A percentile compares a stretch with the other conserved stretches of the same genome.
These are phyloP conservation scores for Physcomitrellopsis africana DNA, from an alignment of 225 moss, liverwort and hornwort species.

Conservation along the genomic window DNA sequence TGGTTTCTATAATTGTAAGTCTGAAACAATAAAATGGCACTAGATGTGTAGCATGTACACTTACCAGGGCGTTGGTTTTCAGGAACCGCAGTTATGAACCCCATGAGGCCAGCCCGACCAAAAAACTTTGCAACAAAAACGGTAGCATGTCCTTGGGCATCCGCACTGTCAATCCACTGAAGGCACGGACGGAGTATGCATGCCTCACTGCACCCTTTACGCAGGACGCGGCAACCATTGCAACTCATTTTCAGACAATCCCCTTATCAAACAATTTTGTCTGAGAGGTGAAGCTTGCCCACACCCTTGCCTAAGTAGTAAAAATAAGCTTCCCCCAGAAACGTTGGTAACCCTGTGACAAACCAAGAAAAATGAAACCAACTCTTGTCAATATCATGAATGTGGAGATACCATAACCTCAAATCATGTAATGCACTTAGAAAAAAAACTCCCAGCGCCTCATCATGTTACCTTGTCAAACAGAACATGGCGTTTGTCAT, in stretches of 20 bases:
- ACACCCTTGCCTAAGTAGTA: conserved; percentile 36
- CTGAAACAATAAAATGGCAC: background rate
- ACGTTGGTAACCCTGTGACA: conserved; percentile 45
- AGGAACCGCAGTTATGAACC: conserved; percentile 75
- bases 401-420: no score
- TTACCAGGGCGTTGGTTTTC: conserved; percentile 70
- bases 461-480: no score
- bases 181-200: conserved; percentile 84
- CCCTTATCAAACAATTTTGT: conserved; percentile 34
- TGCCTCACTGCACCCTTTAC: conserved; percentile 81
- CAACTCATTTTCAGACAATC: conserved; percentile 77
- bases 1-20: no score
- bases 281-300: conserved; percentile 37
- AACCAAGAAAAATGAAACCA: background rate
- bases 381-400: conserved; percentile 7
- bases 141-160: conserved; percentile 85
- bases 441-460: no score
- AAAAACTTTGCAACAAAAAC: conserved; percentile 84
- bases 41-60: background rate
- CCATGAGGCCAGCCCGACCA: conserved; percentile 80
- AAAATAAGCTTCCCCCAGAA: conserved; percentile 30
- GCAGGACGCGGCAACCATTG: conserved; percentile 86
- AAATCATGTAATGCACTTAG: no score
- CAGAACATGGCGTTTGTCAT: no score
- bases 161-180: conserved; percentile 78